These are phyloP conservation scores for Phytophthora nicotianae DNA, from an alignment of 352 stramenopile species.

Conservation along the genomic window DNA sequence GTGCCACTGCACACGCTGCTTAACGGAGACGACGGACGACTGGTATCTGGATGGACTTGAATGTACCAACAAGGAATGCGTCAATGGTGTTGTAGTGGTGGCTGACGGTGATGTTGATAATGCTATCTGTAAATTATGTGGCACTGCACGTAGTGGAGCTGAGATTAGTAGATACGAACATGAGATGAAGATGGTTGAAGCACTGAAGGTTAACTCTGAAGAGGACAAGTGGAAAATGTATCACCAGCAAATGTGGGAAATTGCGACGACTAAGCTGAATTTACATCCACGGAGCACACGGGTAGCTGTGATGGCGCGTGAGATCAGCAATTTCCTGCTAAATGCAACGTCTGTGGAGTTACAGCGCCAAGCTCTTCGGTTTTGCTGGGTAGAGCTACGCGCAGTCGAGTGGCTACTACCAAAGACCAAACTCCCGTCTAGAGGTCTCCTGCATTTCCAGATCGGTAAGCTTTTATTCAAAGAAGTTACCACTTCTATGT, in stretches of 20 bases:
- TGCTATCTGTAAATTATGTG: slow-evolving; percentile 33
- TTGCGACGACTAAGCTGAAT: slow-evolving; percentile 20
- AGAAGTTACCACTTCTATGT: slow-evolving; percentile 4
- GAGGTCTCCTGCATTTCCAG: slow-evolving; percentile 51
- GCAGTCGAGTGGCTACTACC: slow-evolving; percentile 54
- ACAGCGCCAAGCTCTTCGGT: slow-evolving; percentile 20
- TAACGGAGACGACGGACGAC: slow-evolving; percentile 28
- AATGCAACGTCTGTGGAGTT: slow-evolving; percentile 12
- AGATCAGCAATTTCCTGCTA: slow-evolving; percentile 51
- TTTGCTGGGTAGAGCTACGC: slow-evolving; percentile 35
- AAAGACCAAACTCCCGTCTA: slow-evolving; percentile 39
- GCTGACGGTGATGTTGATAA: neutral
- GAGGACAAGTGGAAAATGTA: slow-evolving; percentile 35
- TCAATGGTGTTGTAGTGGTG: slow-evolving; percentile 25
- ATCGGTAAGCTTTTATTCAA: slow-evolving; percentile 47
- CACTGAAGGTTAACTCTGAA: slow-evolving; percentile 3
- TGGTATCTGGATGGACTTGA: slow-evolving; percentile 48
- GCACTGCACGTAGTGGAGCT: neutral
- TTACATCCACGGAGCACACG: slow-evolving; percentile 42
- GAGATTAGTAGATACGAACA: slow-evolving; percentile 18
- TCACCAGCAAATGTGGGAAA: slow-evolving; percentile 32
- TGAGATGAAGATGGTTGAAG: slow-evolving; percentile 21
- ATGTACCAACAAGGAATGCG: slow-evolving; percentile 30
- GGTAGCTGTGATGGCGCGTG: slow-evolving; percentile 34
- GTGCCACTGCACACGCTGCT: slow-evolving; percentile 51